Conservation (phyloP, 169 alveolate species). For the Plasmodium relictum region DNA sequence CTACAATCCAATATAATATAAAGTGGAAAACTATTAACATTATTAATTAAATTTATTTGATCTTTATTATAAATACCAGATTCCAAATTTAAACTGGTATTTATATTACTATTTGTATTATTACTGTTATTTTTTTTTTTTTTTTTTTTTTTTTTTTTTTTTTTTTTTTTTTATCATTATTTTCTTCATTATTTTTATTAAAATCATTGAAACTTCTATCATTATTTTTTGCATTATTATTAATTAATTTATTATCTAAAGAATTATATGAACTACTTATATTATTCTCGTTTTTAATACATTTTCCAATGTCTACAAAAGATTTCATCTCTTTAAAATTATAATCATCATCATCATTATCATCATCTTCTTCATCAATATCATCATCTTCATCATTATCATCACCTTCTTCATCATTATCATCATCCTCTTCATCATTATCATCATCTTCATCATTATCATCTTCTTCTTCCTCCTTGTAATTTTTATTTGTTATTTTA, state of each 20-base stretch:
- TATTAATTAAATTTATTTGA: not conserved
- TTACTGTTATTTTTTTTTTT: not conserved
- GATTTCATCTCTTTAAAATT: not conserved
- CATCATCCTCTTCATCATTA: constrained; percentile 16
- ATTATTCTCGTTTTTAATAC: not conserved
- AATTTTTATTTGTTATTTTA: not conserved
- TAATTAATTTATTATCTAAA: not conserved
- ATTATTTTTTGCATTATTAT: not conserved
- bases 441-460: constrained; percentile 23
- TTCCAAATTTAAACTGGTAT: not conserved
- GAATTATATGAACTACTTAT: not conserved
- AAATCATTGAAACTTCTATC: no score
- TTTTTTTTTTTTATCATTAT: constrained; percentile 4
- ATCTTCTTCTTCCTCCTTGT: not conserved
- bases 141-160: constrained; percentile 9
- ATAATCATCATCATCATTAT: constrained; percentile 44
- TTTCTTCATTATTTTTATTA: not conserved
- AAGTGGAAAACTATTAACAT: constrained; percentile 38
- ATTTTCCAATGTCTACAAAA: not conserved
- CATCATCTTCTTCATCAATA: not conserved
- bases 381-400: constrained; percentile 30
- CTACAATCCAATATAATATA: constrained; percentile 67
- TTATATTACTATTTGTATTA: not conserved
- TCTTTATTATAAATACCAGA: constrained; percentile 10
- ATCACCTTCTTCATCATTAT: constrained; percentile 13